phyloP scores from a whole-genome alignment of 2,329 filamentous ascomycete genomes.

The Nemania sp. region DNA sequence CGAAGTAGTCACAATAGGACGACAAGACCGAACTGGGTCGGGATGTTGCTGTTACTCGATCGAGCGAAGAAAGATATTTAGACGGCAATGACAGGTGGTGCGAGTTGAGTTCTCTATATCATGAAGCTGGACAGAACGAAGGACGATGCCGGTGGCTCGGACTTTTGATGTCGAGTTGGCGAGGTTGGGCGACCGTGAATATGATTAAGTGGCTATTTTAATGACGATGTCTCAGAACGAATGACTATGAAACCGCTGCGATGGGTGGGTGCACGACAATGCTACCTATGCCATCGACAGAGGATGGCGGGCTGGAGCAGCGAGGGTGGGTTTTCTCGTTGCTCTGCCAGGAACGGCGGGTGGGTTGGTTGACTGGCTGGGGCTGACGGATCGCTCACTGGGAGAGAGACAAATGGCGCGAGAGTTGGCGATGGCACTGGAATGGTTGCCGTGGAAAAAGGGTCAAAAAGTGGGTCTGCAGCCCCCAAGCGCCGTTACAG shows the following conservation, averaged over 20 bases:
- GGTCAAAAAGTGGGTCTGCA: neutral
- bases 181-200: conserved; percentile 5
- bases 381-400: conserved; percentile 10
- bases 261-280: neutral
- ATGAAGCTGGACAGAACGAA: conserved; percentile 15
- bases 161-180: neutral
- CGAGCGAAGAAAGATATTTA: neutral
- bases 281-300: conserved; percentile 20
- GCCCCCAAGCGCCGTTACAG: too few species aligned
- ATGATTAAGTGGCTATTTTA: neutral
- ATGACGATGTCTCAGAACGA: conserved; percentile 22
- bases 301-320: conserved; percentile 16
- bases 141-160: conserved; percentile 4
- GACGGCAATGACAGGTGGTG: neutral
- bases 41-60: neutral
- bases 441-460: neutral
- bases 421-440: conserved; percentile 12
- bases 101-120: neutral
- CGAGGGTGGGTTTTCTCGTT: conserved; percentile 24
- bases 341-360: conserved; percentile 25
- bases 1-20: neutral
- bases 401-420: neutral
- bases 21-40: too few species aligned
- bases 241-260: conserved; percentile 24
- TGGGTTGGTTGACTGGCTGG: conserved; percentile 9